Evolutionary conservation across 306 rosid genomes (phyloP), one percentile per base, ranked within the genome.

Genomic region (Fagus sylvatica): DNA sequence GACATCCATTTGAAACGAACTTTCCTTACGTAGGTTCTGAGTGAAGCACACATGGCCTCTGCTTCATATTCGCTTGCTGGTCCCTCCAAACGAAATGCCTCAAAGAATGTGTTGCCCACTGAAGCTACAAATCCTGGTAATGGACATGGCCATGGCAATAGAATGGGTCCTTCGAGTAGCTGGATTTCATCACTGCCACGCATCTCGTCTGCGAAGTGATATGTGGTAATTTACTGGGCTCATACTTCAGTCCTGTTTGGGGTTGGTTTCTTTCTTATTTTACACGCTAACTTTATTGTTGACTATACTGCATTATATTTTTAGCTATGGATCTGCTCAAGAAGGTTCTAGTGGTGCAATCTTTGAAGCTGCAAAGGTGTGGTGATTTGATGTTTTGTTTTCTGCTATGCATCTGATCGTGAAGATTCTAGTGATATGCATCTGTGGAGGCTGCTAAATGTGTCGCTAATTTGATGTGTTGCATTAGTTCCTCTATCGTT

Each of bases 141-240:
- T 41, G 92, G 90, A 65, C 87, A 81, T 48, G 88, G 89, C 60
- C 87, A 81, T 48, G 88, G 89, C 60, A 85, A 76, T 71, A 90
- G 81, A 89, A 65, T 88, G 78, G 97, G 95, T 69, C 92, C 92
- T 77, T 93, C 97, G 36, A 89, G 93, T 79, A 93, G 96, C 86
- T 93, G 97, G 98, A 85, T 93, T 86, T 82, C 95, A 60, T 91
- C 97, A 67, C 81, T 91, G 82, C 97, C 92, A 73, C 88, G 90
- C 81, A 88, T 85, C 28, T 82, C 97, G 76, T 92, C 98, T 71
- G 85, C 90, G 77, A 93, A 93, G 86, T 93, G 82, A 77, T 74
- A 51, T 34, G 69, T 80, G 93, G 96, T 91, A 84, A 80, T 80
- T 69, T 80, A 69, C 59, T 15, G n/a, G 48, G 62, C 68, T 72